Percentiles rank a stretch among this genome's conserved stretches.
phyloP scores from a whole-genome alignment of 495 filamentous ascomycete species.

The Xylaria venustula region DNA sequence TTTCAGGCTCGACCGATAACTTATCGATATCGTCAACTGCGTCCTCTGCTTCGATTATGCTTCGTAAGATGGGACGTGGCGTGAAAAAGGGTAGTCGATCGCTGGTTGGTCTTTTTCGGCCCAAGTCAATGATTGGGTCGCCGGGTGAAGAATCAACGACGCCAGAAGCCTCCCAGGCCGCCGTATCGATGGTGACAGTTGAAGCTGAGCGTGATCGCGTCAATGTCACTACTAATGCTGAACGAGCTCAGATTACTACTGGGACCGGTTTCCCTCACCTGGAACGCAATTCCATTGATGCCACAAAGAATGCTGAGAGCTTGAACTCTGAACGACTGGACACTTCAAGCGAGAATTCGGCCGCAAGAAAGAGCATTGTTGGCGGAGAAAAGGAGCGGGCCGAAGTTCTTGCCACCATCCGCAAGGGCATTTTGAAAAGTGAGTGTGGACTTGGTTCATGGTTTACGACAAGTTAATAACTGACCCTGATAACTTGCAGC shows the following conservation, averaged over 20 bases:
- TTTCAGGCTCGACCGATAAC: conserved; percentile 92
- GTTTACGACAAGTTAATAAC: conserved; percentile 1
- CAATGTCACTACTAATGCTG: conserved; percentile 71
- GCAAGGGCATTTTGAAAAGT: conserved; percentile 96
- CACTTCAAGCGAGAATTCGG: conserved; percentile 58
- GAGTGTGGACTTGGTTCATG: conserved; percentile 34
- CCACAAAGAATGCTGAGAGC: conserved; percentile 39
- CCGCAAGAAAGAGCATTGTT: conserved; percentile 78
- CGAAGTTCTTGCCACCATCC: conserved; percentile 83
- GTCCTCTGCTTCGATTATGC: conserved; percentile 98
- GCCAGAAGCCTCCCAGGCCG: conserved; percentile 67
- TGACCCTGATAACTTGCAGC: conserved; percentile 24
- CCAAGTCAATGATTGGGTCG: conserved; percentile 84
- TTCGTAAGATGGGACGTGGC: conserved; percentile 97
- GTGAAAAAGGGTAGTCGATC: conserved; percentile 91
- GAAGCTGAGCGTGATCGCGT: conserved; percentile 88
- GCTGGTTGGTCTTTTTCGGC: conserved; percentile 90
- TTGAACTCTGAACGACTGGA: conserved; percentile 48
- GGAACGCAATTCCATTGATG: conserved; percentile 76
- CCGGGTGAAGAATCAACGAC: conserved; percentile 64
- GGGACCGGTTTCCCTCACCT: conserved; percentile 85
- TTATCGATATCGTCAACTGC: conserved; percentile 96
- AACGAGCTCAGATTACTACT: conserved; percentile 65
- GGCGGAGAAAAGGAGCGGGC: conserved; percentile 88
- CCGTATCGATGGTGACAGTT: conserved; percentile 91